Percentiles rank a stretch among this genome's conserved stretches.
Conservation (phyloP, 805 yeast species). For the Saturnispora hagleri region DNA sequence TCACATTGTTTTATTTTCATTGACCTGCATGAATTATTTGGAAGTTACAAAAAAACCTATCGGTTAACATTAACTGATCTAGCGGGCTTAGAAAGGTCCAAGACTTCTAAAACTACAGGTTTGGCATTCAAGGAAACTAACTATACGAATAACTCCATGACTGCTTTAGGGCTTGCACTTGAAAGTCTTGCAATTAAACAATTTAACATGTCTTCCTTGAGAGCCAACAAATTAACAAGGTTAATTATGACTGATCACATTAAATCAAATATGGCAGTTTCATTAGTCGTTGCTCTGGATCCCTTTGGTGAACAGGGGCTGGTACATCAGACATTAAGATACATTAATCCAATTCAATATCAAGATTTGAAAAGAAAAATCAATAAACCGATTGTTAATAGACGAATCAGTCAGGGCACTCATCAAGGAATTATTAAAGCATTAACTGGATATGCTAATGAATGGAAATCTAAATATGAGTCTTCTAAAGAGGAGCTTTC, state of each 20-base stretch:
- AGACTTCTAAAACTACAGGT: conserved; percentile 36
- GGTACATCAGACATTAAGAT: conserved; percentile 25
- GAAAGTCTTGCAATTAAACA: conserved; percentile 31
- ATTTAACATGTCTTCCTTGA: conserved; percentile 33
- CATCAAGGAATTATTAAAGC: conserved; percentile 6
- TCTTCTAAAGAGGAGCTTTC: background rate
- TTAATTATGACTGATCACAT: conserved; percentile 38
- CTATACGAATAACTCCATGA: conserved; percentile 39
- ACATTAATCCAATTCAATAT: conserved; percentile 24
- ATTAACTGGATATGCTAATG: conserved; percentile 2
- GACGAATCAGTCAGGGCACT: background rate
- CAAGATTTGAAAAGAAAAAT: conserved; percentile 19
- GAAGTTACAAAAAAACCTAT: conserved; percentile 21
- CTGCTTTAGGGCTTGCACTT: conserved; percentile 42
- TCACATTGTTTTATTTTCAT: conserved; percentile 45
- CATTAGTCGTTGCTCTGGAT: conserved; percentile 32
- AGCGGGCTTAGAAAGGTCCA: conserved; percentile 44
- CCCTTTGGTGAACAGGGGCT: conserved; percentile 30
- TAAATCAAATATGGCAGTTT: conserved; percentile 24
- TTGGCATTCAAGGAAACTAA: conserved; percentile 38
- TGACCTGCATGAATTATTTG: conserved; percentile 14
- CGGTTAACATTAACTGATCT: conserved; percentile 42
- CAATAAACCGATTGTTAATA: background rate
- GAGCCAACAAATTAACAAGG: conserved; percentile 42
- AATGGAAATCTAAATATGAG: conserved; percentile 3